phyloP scores from a whole-genome alignment of 2,329 filamentous ascomycete genomes.

The Epichloe gansuensis region DNA sequence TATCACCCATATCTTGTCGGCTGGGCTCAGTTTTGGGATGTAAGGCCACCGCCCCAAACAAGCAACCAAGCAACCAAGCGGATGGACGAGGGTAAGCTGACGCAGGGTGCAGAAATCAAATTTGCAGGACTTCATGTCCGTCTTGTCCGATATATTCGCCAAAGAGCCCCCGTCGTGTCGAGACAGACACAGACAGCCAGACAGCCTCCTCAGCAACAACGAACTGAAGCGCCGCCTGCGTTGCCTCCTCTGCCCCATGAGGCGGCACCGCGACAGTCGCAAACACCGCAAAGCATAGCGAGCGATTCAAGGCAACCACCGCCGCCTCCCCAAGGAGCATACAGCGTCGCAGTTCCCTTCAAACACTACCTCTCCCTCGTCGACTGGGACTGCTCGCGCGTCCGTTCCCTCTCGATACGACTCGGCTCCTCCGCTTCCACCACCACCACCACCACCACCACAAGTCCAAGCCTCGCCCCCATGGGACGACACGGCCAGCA shows the following conservation, averaged over 20 bases:
- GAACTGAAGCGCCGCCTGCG: constrained; percentile 43
- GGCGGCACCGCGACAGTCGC: constrained; percentile 33
- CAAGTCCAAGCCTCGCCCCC: constrained; percentile 12
- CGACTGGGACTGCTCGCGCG: constrained; percentile 7
- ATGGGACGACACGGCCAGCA: constrained; percentile 5
- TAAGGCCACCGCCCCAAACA: constrained; percentile 30
- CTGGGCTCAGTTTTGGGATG: constrained; percentile 85
- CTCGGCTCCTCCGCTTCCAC: constrained; percentile 34
- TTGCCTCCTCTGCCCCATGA: constrained; percentile 62
- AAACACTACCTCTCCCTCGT: constrained; percentile 16
- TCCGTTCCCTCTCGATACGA: constrained; percentile 30
- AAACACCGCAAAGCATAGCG: constrained; percentile 18
- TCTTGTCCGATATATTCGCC: constrained; percentile 77
- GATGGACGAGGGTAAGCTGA: constrained; percentile 2
- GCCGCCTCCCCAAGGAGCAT: constrained; percentile 37
- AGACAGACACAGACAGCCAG: constrained; percentile 38
- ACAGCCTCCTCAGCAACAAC: constrained; percentile 20
- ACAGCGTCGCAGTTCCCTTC: constrained; percentile 13
- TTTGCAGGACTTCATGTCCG: constrained; percentile 67
- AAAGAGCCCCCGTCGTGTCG: constrained; percentile 84
- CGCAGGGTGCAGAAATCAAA: constrained; percentile 55
- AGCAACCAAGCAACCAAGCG: background rate
- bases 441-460: constrained; percentile 17
- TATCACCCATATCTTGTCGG: constrained; percentile 93
- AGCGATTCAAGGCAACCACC: constrained; percentile 31